Conservation (phyloP, 768 basidiomycete genomes). For the Lentinula detonsa region DNA sequence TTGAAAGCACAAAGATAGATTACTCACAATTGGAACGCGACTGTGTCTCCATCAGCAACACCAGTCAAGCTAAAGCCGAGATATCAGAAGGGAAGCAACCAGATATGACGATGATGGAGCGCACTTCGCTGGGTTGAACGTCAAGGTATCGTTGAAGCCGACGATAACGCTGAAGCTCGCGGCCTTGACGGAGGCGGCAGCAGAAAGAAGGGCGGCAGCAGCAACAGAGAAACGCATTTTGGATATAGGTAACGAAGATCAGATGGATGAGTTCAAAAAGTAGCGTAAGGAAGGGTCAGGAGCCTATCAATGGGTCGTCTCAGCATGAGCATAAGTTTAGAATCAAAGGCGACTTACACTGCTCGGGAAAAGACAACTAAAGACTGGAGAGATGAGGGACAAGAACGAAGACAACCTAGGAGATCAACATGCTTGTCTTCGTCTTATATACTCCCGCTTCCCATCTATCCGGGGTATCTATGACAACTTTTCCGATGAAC, state of each 20-base stretch:
- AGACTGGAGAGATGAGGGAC: slow-evolving; percentile 2
- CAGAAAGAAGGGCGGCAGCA: slow-evolving; percentile 31
- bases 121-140: slow-evolving; percentile 28
- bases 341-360: background rate
- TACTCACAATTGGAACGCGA: slow-evolving; percentile 50
- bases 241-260: slow-evolving; percentile 14
- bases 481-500: slow-evolving; percentile 1
- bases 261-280: background rate
- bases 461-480: background rate
- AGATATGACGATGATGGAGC: background rate
- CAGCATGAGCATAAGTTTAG: background rate
- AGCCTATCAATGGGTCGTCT: slow-evolving; percentile 21
- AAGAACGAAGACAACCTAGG: slow-evolving; percentile 7
- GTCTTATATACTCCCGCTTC: background rate
- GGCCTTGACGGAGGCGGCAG: slow-evolving; percentile 33
- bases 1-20: background rate
- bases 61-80: slow-evolving; percentile 27
- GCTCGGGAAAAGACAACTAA: background rate
- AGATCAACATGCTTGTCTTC: background rate
- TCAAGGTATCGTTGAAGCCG: slow-evolving; percentile 27
- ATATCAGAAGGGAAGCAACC: no score
- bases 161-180: slow-evolving; percentile 32
- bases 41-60: slow-evolving; percentile 32
- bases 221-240: slow-evolving; percentile 50
- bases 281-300: slow-evolving; percentile 19